Evolutionary conservation across 192 early-diverging fungal species (phyloP), one percentile per base, ranked within the genome.

Genomic region (Coemansia sp.): DNA sequence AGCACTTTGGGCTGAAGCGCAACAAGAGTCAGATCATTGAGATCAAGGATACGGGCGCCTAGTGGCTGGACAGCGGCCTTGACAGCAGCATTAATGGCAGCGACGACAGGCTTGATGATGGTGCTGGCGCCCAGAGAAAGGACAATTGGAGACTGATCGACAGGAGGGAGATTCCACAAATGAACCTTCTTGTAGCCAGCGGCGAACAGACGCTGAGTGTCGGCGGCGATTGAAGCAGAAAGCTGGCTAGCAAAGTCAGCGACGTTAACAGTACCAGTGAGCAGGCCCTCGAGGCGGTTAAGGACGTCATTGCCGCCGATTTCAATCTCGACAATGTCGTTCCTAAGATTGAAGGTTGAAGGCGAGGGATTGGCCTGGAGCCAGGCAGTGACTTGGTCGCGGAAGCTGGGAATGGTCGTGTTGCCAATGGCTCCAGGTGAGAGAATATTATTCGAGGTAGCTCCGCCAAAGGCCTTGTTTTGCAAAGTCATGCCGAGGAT

Each of bases 271-370:
- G 37, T 57, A 21, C 32, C 32, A 13, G 39, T 37, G 38, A 66
- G 37, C 30, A 66, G 8, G 19, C 39, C 64, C 39, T 37, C 37
- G 23, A 62, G 60, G 39, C 23, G 60, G 37, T 37, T 42, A 30
- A 30, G 32, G 42, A 66, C 33, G 64, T 66, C 50, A 28, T 66
- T 70, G 16, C 53, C 49, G 6, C 69, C 69, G 26, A 70, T 63
- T 21, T 63, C 61, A 50, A 70, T 33, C 53, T 55, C 60, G 37
- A 70, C 57, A 30, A 70, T 32, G 47, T 70, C 69, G 39, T 63
- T 42, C 13, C 13, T 37, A 3, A 52, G 33, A 14, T 46, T 40
- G 10, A 35, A 44, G 9, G 19, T 16, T 7, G 39, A 14, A 37
- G 64, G 50, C 9, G 32, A 21, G 10, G 64, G 44, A 10, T 66